Percentiles rank a stretch among this genome's conserved stretches.
phyloP scores from a whole-genome alignment of 805 yeast species.

The Millerozyma acaciae region DNA sequence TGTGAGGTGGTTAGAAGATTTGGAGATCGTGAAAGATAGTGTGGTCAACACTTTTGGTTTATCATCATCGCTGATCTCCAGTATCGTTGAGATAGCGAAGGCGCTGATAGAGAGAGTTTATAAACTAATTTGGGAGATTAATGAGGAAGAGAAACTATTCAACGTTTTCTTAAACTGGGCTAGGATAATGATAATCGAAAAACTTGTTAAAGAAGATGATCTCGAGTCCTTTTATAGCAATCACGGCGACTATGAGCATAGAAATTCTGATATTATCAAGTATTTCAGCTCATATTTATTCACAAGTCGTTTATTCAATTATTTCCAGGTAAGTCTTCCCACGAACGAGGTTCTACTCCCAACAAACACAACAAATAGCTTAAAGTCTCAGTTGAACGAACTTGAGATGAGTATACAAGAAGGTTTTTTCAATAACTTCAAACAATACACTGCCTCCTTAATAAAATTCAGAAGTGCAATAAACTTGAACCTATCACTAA shows the following conservation, averaged over 20 bases:
- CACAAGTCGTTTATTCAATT: constrained; percentile 15
- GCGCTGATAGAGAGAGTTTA: constrained; percentile 30
- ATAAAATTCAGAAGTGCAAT: constrained; percentile 12
- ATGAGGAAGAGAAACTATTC: constrained; percentile 45
- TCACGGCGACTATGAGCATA: too few species aligned
- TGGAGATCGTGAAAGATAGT: constrained; percentile 8
- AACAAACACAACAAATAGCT: constrained; percentile 5
- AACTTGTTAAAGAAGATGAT: constrained; percentile 38
- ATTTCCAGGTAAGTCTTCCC: constrained; percentile 15
- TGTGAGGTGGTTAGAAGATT: constrained; percentile 31
- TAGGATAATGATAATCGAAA: constrained; percentile 29
- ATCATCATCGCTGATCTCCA: constrained; percentile 1
- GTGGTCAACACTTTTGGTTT: constrained; percentile 11
- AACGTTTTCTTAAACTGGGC: constrained; percentile 46
- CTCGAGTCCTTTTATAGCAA: constrained; percentile 11
- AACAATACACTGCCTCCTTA: constrained; percentile 20
- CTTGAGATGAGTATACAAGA: constrained; percentile 9
- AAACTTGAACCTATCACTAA: constrained; percentile 7
- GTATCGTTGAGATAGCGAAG: constrained; percentile 12
- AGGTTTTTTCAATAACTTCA: constrained; percentile 21
- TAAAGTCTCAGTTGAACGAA: constrained; percentile 2
- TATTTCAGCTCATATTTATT: constrained; percentile 22
- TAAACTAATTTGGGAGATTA: constrained; percentile 38
- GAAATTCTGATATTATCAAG: constrained; percentile 19
- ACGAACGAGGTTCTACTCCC: constrained; percentile 10